These are phyloP conservation scores for Psilocybe azurescens DNA, from an alignment of 768 basidiomycete species.

Conservation along the genomic window DNA sequence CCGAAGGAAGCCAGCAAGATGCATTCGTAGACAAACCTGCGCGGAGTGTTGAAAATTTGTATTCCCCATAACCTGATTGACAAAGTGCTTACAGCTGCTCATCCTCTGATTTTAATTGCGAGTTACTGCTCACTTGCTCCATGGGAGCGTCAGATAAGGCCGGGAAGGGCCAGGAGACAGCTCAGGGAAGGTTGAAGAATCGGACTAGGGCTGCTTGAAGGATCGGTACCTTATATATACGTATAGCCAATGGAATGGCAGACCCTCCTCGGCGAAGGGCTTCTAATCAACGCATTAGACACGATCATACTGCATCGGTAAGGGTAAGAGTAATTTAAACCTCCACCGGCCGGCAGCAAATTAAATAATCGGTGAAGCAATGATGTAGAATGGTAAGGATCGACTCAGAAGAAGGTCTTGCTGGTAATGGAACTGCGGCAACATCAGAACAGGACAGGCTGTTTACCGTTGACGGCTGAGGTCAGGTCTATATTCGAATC, in stretches of 20 bases:
- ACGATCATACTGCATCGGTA: too few species aligned
- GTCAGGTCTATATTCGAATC: too few species aligned
- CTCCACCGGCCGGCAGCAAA: too few species aligned
- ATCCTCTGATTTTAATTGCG: neutral
- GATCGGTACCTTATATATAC: conserved; percentile 8
- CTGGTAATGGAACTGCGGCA: neutral
- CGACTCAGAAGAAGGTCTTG: too few species aligned
- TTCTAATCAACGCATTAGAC: too few species aligned
- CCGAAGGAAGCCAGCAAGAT: conserved; percentile 5
- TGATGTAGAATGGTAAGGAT: too few species aligned
- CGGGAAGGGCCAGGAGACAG: too few species aligned
- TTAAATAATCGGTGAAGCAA: too few species aligned
- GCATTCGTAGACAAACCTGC: conserved; percentile 3
- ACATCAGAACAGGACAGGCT: neutral
- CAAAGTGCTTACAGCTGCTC: neutral
- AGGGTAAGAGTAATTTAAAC: too few species aligned
- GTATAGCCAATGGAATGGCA: neutral
- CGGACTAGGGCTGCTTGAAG: neutral
- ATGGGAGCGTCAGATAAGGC: neutral
- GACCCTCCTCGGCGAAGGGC: too few species aligned
- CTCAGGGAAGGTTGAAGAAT: conserved; percentile 5
- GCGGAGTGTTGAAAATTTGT: neutral
- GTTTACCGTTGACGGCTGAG: too few species aligned
- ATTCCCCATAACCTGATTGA: neutral
- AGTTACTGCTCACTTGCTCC: neutral